phyloP scores from a whole-genome alignment of 2,329 filamentous ascomycete genomes.

The Diaporthe helianthi region DNA sequence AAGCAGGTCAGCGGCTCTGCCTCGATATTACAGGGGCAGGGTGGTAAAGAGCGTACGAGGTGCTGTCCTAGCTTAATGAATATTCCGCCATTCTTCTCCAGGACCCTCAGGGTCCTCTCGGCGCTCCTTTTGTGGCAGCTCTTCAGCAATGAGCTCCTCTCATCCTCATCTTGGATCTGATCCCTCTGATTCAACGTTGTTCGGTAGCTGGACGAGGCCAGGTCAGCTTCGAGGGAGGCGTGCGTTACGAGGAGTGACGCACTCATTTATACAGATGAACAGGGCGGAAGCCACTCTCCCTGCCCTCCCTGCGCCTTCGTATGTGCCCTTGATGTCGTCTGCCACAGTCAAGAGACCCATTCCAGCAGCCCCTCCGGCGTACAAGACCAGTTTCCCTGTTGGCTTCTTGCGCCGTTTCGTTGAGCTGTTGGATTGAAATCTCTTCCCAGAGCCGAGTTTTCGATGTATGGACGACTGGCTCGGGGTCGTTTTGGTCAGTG shows the following conservation, averaged over 20 bases:
- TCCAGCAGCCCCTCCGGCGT: conserved; percentile 58
- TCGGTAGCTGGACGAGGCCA: conserved; percentile 73
- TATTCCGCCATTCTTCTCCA: conserved; percentile 97
- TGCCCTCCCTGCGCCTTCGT: conserved; percentile 77
- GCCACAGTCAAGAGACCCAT: conserved; percentile 61
- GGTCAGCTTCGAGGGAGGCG: conserved; percentile 23
- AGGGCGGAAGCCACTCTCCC: conserved; percentile 79
- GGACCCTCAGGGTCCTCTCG: conserved; percentile 80
- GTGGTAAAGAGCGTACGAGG: conserved; percentile 58
- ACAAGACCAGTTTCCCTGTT: conserved; percentile 51
- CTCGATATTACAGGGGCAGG: background rate
- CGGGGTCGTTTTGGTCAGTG: conserved; percentile 1
- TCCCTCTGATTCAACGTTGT: conserved; percentile 77
- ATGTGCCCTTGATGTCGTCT: conserved; percentile 78
- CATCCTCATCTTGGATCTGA: conserved; percentile 64
- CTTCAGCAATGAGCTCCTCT: conserved; percentile 73
- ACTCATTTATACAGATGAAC: conserved; percentile 89
- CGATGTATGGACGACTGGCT: background rate
- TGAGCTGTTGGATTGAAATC: conserved; percentile 25
- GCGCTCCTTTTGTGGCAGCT: conserved; percentile 94
- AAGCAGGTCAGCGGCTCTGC: conserved; percentile 36
- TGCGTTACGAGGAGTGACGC: conserved; percentile 37
- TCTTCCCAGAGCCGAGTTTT: conserved; percentile 6
- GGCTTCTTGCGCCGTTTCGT: conserved; percentile 28
- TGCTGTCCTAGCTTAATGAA: conserved; percentile 99